Base-by-base conservation (phyloP, 2,329 filamentous ascomycete genomes). In the Tothia fuscella region DNA sequence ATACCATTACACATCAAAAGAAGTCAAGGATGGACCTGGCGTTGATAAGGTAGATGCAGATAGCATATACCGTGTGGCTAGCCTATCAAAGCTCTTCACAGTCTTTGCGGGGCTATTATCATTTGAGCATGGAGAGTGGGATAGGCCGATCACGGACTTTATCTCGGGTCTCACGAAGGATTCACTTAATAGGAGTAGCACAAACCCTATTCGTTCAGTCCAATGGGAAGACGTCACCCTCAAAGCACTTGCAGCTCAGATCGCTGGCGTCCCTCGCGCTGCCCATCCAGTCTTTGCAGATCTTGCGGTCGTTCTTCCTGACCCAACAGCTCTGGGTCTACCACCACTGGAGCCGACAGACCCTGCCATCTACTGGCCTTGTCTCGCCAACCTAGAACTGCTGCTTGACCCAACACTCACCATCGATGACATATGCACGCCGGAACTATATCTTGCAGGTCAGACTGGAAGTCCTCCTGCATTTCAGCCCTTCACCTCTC, bases 21-120 rank as follows among this genome's bases (percentile, higher is more conserved):
- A 61, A 34, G 50, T 61, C n/a, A 49, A 46, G 2, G 53, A 55
- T 25, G 48, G 50, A 2, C 41, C 49, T 2, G 63, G 63, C 6
- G 56, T 56, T 2, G 53, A 55, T 4, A 56, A 54, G 19, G 56
- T 66, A 3, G 57, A 66, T 45, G 59, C 53, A n/a, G 50, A 67
- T 43, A 61, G 57, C 28, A 62, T 68, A 14, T 67, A 65, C 47
- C 58, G 61, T 12, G 49, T 67, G 13, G 65, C 62, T 1, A 66
- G 61, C 46, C 49, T 60, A 25, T 56, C 56, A 9, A 67, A 64
- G 41, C 49, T 61, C 3, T 51, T 64, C 40, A 63, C 62, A 0
- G 59, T 63, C 22, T 58, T 62, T 31, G 53, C 61, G 2, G 56
- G 59, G 3, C 49, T 67, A 25, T 44, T 63, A 1, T 47, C 58